Percentiles rank a stretch among this genome's conserved stretches.
phyloP scores from a whole-genome alignment of 1,284 basidiomycete species.

The Leucoagaricus sp. region DNA sequence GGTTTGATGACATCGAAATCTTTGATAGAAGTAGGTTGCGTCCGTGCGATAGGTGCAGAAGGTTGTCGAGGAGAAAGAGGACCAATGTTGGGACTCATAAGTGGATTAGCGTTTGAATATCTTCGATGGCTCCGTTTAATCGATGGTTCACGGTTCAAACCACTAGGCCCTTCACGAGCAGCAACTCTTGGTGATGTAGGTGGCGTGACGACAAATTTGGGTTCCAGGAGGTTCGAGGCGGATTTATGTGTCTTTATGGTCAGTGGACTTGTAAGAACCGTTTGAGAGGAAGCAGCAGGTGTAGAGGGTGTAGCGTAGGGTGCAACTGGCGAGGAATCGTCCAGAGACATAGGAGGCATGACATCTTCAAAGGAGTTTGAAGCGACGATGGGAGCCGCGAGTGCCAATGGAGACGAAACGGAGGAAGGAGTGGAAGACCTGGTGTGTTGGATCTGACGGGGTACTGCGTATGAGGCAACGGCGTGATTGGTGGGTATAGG shows the following conservation, averaged over 20 bases:
- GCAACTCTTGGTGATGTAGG: conserved; percentile 72
- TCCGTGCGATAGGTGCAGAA: conserved; percentile 75
- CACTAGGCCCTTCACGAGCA: conserved; percentile 50
- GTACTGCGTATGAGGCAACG: conserved; percentile 33
- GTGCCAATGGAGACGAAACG: conserved; percentile 78
- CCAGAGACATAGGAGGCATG: conserved; percentile 63
- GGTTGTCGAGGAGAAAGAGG: conserved; percentile 91
- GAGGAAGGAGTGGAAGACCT: conserved; percentile 84
- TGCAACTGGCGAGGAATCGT: conserved; percentile 42
- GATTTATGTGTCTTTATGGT: conserved; percentile 61
- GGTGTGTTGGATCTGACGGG: conserved; percentile 57
- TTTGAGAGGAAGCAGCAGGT: background rate
- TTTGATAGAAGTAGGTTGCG: conserved; percentile 91
- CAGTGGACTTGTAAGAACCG: conserved; percentile 5
- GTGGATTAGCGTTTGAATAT: conserved; percentile 70
- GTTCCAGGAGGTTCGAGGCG: conserved; percentile 64
- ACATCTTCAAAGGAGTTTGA: conserved; percentile 55
- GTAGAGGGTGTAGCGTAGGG: conserved; percentile 20
- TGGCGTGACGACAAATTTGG: conserved; percentile 67
- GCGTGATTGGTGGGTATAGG: conserved; percentile 33
- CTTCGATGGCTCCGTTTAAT: conserved; percentile 61
- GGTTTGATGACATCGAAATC: conserved; percentile 99
- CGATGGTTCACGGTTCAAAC: conserved; percentile 46
- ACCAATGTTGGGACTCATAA: conserved; percentile 55
- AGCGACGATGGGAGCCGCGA: conserved; percentile 79